A percentile compares a stretch with the other conserved stretches of the same genome.
These are phyloP conservation scores for Cutaneotrichosporon sp. DNA, from an alignment of 1,284 basidiomycete species.

Conservation along the genomic window DNA sequence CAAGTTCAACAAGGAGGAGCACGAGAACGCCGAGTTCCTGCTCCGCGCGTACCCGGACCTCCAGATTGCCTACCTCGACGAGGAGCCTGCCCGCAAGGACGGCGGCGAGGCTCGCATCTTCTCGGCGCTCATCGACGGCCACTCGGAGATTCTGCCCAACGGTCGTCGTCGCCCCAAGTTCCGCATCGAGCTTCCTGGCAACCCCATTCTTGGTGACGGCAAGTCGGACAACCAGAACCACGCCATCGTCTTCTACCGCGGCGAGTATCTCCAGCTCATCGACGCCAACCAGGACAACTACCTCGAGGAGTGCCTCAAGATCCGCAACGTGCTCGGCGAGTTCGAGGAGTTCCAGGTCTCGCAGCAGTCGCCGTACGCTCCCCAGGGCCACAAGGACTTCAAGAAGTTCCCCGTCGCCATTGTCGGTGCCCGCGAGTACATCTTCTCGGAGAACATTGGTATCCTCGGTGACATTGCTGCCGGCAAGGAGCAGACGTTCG, in stretches of 20 bases:
- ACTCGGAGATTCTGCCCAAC: conserved; percentile 90
- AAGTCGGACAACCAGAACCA: conserved; percentile 99
- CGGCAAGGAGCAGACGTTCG: conserved; percentile 99
- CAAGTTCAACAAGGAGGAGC: conserved; percentile 99
- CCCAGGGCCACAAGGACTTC: conserved; percentile 84
- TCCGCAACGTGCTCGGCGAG: conserved; percentile 95
- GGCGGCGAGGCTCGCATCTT: no score
- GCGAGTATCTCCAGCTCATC: conserved; percentile 98
- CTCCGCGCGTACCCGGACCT: conserved; percentile 98
- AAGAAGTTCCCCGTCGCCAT: conserved; percentile 89
- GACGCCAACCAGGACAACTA: conserved; percentile 99
- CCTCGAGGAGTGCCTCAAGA: conserved; percentile 98
- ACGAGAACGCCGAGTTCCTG: conserved; percentile 98
- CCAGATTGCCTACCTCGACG: conserved; percentile 97
- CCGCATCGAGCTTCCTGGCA: conserved; percentile 96
- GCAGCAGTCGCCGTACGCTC: conserved; percentile 81
- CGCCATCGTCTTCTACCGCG: conserved; percentile 98
- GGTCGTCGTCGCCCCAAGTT: conserved; percentile 94
- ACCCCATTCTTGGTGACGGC: conserved; percentile 98
- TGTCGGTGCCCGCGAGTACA: conserved; percentile 98
- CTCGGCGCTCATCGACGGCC: conserved; percentile 95
- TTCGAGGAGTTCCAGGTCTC: conserved; percentile 93
- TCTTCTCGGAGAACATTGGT: conserved; percentile 99
- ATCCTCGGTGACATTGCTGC: conserved; percentile 97
- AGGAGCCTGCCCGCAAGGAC: conserved; percentile 87